Evolutionary conservation across 495 filamentous ascomycete genomes (phyloP), one percentile per base, ranked within the genome.

Genomic region (Halenospora varia): DNA sequence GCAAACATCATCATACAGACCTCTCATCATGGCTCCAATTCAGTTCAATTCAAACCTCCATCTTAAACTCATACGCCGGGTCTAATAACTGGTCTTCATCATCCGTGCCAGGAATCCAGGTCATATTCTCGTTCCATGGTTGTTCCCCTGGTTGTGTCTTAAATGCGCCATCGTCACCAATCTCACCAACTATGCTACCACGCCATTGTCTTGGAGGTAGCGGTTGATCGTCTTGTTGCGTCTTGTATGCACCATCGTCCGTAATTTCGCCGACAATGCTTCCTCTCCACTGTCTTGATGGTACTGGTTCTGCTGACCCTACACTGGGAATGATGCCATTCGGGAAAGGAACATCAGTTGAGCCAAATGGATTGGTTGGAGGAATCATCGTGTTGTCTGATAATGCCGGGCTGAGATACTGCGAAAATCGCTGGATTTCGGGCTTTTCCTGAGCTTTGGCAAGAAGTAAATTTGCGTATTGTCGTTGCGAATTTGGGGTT

Each of bases 401-500:
- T 8, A 60, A 22, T 13, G 24, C 25, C 13, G 53, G 53, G 10
- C 11, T 51, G 13, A 61, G 23, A 13, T 40, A 47, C 46, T 58
- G 50, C 13, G 49, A 41, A 19, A 50, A 66, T 8, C 60, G 46
- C 47, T 48, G 51, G 20, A 66, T 52, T 41, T 66, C 56, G 10
- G 63, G 63, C 17, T 56, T 62, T 41, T 66, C 63, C 4, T 48
- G 42, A 29, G 60, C 63, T 23, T 66, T 66, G 10, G 56, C 56
- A 11, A 66, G 55, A 0, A 66, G 47, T 10, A 66, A 42, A 47
- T 61, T 63, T 1, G 63, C 63, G 19, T 63, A 66, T 40, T 61
- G 60, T 9, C 59, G 29, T 29, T 66, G 63, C 15, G 53, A 54
- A 48, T 66, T 66, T 0, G 63, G 63, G 17, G 60, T 63, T 42